Evolutionary conservation across 2,329 filamentous ascomycete species (phyloP).

Genomic region (Elsinoe batatas): DNA sequence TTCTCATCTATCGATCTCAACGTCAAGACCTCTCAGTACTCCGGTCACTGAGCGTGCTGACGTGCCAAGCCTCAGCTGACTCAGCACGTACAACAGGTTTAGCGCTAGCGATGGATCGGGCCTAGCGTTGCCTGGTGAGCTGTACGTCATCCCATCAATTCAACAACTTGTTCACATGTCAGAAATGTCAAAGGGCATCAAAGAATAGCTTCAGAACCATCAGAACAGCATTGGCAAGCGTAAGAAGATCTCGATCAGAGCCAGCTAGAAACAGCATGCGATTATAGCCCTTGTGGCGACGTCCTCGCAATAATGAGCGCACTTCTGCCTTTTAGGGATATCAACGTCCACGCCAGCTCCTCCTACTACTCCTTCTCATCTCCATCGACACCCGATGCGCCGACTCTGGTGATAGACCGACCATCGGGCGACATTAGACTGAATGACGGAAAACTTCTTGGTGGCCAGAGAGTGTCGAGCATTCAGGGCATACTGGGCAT

Average conservation of each 20-base stretch:
- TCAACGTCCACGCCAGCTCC: slow-evolving; percentile 87
- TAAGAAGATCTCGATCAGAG: background rate
- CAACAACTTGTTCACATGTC: slow-evolving; percentile 9
- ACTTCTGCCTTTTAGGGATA: slow-evolving; percentile 75
- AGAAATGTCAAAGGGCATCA: background rate
- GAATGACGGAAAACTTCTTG: slow-evolving; percentile 65
- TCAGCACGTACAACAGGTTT: no score
- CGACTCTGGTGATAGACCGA: slow-evolving; percentile 78
- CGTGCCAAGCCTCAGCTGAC: no score
- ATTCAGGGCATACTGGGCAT: slow-evolving; percentile 91
- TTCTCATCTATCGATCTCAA: no score
- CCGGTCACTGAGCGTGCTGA: no score
- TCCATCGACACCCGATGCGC: slow-evolving; percentile 81
- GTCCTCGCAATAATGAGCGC: slow-evolving; percentile 35
- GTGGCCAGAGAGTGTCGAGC: slow-evolving; percentile 79
- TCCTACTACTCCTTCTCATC: slow-evolving; percentile 96
- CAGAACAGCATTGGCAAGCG: background rate
- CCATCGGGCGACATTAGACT: slow-evolving; percentile 85
- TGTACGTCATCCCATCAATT: slow-evolving; percentile 8
- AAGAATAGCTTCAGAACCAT: background rate
- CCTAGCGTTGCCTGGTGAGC: background rate
- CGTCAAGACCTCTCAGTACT: no score
- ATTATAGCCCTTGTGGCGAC: background rate
- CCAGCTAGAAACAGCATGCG: background rate
- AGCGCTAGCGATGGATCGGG: background rate